A percentile compares a stretch with the other conserved stretches of the same genome.
Evolutionary conservation across 371 early-diverging fungal genomes (phyloP).

Genomic region (Capillidium heterosporum): DNA sequence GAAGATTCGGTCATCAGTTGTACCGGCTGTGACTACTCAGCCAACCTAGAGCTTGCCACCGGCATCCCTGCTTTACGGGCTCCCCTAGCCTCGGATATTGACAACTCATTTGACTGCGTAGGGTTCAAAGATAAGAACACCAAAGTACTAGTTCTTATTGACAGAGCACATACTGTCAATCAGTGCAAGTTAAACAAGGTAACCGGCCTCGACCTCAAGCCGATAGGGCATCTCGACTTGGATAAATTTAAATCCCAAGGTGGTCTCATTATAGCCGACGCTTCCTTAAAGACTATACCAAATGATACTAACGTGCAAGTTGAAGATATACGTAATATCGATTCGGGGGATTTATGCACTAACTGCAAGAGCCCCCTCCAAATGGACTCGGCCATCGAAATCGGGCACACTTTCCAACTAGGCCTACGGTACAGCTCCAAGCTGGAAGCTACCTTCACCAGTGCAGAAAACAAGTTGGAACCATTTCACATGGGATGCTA

Average conservation of each 20-base stretch:
- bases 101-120: too few relatives aligned
- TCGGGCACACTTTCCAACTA: slow-evolving; percentile 80
- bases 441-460: slow-evolving; percentile 34
- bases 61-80: slow-evolving; percentile 9
- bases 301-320: too few relatives aligned
- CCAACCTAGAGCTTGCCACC: slow-evolving; percentile 56
- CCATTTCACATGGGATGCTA: slow-evolving; percentile 84
- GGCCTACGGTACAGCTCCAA: slow-evolving; percentile 66
- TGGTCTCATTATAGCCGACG: neutral
- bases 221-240: too few relatives aligned
- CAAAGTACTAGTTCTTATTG: neutral
- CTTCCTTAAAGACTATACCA: neutral
- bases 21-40: slow-evolving; percentile 45
- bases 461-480: slow-evolving; percentile 9
- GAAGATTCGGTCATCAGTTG: slow-evolving; percentile 69
- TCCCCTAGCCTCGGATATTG: slow-evolving; percentile 8
- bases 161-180: neutral
- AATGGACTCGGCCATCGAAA: slow-evolving; percentile 55
- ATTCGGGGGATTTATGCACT: slow-evolving; percentile 43
- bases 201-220: neutral
- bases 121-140: neutral
- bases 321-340: slow-evolving; percentile 30
- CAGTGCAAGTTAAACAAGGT: neutral
- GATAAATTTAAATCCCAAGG: neutral
- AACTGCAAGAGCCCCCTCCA: slow-evolving; percentile 19